Evolutionary conservation across 2,329 filamentous ascomycete species (phyloP), one percentile per base, ranked within the genome.

Genomic region (Penicillium glabrum): DNA sequence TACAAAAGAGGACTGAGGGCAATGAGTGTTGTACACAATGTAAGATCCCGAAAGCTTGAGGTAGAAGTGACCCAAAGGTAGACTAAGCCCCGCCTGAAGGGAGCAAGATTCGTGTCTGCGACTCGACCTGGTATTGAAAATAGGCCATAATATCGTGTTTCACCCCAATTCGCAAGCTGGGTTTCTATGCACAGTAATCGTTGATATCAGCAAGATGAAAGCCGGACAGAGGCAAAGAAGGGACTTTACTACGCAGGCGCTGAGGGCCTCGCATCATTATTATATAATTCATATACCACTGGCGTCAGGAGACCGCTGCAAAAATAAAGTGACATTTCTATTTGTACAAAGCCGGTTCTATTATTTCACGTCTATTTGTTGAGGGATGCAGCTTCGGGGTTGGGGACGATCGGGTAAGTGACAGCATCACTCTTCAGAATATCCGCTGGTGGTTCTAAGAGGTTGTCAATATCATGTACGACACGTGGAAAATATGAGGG

Each of bases 1-100:
- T 69, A 75, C 71, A 80, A 79, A 19, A 83, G 71, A 62, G 85
- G 70, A 8, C 83, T 82, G 37, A 85, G 66, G 3, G 71, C 70
- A 0, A 81, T 77, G 19, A 84, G 73, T 4, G 78, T 79, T 43
- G 77, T 75, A 1, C 82, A 82, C 1, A 85, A 72, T 3, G 80
- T 79, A 13, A 85, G 75, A 31, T 84, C 79, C 11, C 3, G 10
- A 5, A 11, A 29, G 27, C 27, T 29, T 27, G 9, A 27, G 26
- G 26, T 27, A 10, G 26, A 27, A 27, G 26, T 27, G 26, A 27
- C 26, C 26, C 9, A 27, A 27, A 27, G 26, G 26, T 26, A 26
- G 6, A 26, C 24, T 7, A 26, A 8, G 24, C 24, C 24, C 24
- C 2, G 24, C 7, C 27, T 11, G 24, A 24, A 29, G 27, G 9